Evolutionary conservation across 1,284 basidiomycete genomes (phyloP).

Genomic region (Neolentinus lepideus): DNA sequence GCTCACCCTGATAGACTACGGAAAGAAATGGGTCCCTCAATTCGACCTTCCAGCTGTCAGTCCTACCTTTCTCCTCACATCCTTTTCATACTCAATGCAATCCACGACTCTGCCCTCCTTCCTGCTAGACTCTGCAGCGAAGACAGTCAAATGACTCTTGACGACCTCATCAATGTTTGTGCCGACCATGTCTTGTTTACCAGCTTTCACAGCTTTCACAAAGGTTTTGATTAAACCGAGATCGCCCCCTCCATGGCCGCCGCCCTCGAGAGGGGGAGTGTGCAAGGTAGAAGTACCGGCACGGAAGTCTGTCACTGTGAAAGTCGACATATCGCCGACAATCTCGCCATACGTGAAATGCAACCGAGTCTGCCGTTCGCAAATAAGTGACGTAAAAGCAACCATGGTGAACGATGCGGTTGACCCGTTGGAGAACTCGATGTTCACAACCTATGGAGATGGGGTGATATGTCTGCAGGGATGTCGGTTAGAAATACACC

Average conservation of each 20-base stretch:
- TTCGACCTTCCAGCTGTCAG: background rate
- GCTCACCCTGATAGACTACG: background rate
- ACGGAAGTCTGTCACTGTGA: constrained; percentile 75
- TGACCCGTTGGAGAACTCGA: constrained; percentile 71
- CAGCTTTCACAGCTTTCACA: constrained; percentile 60
- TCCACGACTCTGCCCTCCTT: constrained; percentile 60
- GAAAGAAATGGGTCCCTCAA: background rate
- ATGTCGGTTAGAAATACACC: background rate
- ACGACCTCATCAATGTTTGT: constrained; percentile 65
- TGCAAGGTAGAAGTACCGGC: constrained; percentile 40
- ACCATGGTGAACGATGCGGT: constrained; percentile 83
- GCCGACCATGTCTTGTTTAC: constrained; percentile 55
- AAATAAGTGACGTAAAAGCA: constrained; percentile 63
- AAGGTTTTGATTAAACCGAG: constrained; percentile 65
- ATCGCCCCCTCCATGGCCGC: constrained; percentile 80
- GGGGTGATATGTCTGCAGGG: background rate
- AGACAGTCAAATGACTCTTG: constrained; percentile 75
- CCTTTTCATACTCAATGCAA: constrained; percentile 50
- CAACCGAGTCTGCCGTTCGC: constrained; percentile 68
- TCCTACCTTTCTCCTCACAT: constrained; percentile 28
- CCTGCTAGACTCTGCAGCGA: constrained; percentile 77
- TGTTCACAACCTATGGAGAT: constrained; percentile 56
- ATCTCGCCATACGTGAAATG: constrained; percentile 82
- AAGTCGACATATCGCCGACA: constrained; percentile 71
- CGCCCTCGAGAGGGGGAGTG: constrained; percentile 49